Percentiles rank a stretch among this genome's conserved stretches.
Conservation (phyloP, 2,329 filamentous ascomycete species). For the Endothia cerciana region DNA sequence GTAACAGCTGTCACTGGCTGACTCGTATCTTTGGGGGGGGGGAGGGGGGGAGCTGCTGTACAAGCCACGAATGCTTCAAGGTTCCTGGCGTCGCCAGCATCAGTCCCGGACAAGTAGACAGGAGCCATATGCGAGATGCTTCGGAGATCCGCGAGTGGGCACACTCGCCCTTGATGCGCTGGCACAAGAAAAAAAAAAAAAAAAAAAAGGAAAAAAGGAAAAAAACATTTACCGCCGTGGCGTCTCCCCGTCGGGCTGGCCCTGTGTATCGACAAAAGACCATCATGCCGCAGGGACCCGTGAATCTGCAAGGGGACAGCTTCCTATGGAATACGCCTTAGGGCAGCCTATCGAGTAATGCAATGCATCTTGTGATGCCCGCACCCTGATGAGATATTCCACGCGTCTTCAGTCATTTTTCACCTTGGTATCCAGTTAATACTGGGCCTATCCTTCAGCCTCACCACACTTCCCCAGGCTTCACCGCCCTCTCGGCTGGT, state of each 20-base stretch:
- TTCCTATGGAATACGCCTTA: not conserved
- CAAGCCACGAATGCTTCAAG: not conserved
- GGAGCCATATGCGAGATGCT: constrained; percentile 12
- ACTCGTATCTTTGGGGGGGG: not conserved
- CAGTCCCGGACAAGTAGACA: not conserved
- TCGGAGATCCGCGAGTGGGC: constrained; percentile 10
- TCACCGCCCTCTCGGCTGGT: constrained; percentile 27
- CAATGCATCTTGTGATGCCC: not conserved
- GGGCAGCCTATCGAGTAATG: not conserved
- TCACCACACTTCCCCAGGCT: constrained; percentile 17
- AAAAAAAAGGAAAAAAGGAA: too few species aligned
- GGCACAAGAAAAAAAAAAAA: too few species aligned
- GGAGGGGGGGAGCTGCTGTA: not conserved
- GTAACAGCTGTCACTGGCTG: constrained; percentile 8
- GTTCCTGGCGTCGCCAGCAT: constrained; percentile 3
- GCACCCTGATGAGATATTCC: not conserved
- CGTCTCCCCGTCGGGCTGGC: not conserved
- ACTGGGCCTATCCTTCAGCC: constrained; percentile 24
- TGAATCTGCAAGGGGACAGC: not conserved
- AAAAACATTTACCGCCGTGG: not conserved
- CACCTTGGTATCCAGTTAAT: not conserved
- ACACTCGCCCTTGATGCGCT: constrained; percentile 17
- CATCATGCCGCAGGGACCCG: not conserved
- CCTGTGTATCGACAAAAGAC: not conserved
- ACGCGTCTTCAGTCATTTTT: not conserved